Evolutionary conservation across 176 grass and related monocot species (phyloP), one percentile per base, ranked within the genome.

Genomic region (Elaeis guineensis): DNA sequence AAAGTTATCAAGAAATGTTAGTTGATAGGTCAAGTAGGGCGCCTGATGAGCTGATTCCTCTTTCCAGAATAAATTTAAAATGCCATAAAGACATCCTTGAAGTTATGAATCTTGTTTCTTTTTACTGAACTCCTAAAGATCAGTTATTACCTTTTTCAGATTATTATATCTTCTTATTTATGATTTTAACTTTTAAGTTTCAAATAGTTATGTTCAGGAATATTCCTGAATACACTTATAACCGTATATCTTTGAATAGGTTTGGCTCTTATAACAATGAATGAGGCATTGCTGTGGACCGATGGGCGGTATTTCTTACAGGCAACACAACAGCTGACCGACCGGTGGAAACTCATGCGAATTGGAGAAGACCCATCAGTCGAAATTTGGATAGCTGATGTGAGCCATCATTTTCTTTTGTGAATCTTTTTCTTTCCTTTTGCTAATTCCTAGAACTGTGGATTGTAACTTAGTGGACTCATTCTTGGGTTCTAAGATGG

Each of bases 241-340:
- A 19, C 66, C 19, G 54, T 72, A 23, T 49, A 73, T 76, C 63
- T 15, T 14, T 55, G 61, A 52, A 66, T 70, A 97, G 93, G 93
- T 59, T 73, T 97, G 81, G 87, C 87, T 83, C 87, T 97, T 80
- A 76, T 97, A 62, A 97, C 93, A 50, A 73, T 75, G 73, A 89
- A 80, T 2, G 93, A 85, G 63, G 93, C 93, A n/a, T 74, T 91
- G 14, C 49, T 97, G 65, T 97, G 93, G 93, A 97, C 93, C 8
- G 93, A 97, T 81, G 93, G 84, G 2, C 87, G 93, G 24, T 97
- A 97, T 73, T 97, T 97, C 79, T 75, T 91, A 78, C 93, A 97
- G 49, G 93, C 93, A 17, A 80, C 70, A 4, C 59, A 97, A 53
- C 78, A 97, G 80, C 67, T 97, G 17, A 89, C 81, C 3, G 25